phyloP scores from a whole-genome alignment of 1,284 basidiomycete genomes.

The Trichosporon sp. region DNA sequence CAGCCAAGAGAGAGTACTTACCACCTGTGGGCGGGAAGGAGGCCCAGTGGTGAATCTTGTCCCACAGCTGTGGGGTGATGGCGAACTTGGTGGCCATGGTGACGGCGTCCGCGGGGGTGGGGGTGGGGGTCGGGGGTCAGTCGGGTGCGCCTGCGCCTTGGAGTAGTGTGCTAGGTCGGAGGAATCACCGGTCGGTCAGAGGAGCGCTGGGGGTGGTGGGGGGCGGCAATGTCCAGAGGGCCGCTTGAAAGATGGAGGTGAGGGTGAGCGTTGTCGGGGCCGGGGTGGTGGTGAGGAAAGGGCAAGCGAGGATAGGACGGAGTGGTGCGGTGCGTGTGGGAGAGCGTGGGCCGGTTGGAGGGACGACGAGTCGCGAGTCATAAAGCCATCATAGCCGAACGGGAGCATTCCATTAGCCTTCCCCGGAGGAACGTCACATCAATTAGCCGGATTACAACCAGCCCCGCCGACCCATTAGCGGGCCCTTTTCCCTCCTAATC shows the following conservation, averaged over 20 bases:
- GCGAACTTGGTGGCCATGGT: conserved; percentile 50
- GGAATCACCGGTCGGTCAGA: not conserved
- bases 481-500: not conserved
- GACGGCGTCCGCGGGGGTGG: not conserved
- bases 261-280: not conserved
- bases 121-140: not conserved
- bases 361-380: not conserved
- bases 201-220: not conserved
- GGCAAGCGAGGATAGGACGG: no score
- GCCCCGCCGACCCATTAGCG: not conserved
- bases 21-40: conserved; percentile 89
- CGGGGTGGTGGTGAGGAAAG: no score
- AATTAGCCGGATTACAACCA: not conserved
- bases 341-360: not conserved
- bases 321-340: not conserved
- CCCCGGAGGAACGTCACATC: not conserved
- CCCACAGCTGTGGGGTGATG: conserved; percentile 77
- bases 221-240: not conserved
- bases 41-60: conserved; percentile 89
- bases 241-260: not conserved
- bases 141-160: not conserved
- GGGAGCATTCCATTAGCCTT: not conserved
- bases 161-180: not conserved
- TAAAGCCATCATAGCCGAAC: not conserved
- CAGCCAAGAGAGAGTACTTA: conserved; percentile 47